phyloP scores from a whole-genome alignment of 345 rosid species.

The sweet orange (Citrus sinensis) region DVS_A1.0 CM039168.1:25272501-25273000 shows the following conservation, averaged over 20 bases:
- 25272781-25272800: neutral
- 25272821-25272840: slow-evolving; percentile 90
- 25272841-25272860: slow-evolving; percentile 80
- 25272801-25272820: slow-evolving; percentile 73
- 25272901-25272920: neutral
- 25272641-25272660: slow-evolving; percentile 72
- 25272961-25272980: neutral
- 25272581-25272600: neutral
- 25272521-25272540: neutral
- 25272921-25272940: neutral
- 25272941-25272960: neutral
- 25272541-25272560: neutral
- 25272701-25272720: slow-evolving; percentile 48
- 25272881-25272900: neutral
- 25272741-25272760: neutral
- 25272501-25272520: neutral
- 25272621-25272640: slow-evolving; percentile 86
- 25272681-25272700: slow-evolving; percentile 95
- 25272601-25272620: slow-evolving; percentile 64
- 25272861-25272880: slow-evolving; percentile 61
- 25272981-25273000: slow-evolving; percentile 94
- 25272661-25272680: slow-evolving; percentile 75
- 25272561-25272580: neutral
- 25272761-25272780: neutral
- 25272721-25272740: slow-evolving; percentile 4